Evolutionary conservation across 108 stramenopile genomes (phyloP), one percentile per base, ranked within the genome.

Genomic region (Cyclotella atomus): DNA sequence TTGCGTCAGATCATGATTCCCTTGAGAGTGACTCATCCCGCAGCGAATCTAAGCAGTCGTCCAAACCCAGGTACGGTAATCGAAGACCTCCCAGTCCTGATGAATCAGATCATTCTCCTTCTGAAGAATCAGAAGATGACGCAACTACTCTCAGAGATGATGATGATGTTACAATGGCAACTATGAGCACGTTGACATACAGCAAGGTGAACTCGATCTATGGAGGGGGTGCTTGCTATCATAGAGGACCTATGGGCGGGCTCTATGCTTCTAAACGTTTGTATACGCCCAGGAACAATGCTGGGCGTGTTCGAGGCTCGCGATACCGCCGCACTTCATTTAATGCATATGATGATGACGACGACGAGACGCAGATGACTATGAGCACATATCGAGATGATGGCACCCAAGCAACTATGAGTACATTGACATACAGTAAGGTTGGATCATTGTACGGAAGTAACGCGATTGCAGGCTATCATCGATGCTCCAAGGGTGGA

Each of bases 381-480:
- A 41, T 41, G 38, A 41, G 38, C 38, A 49, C 47, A 49, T 4
- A 17, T 17, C 9, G 47, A 49, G 47, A 30, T 32, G 56, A 57
- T 30, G 29, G 12, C 4, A 19, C 56, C 4, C 29, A 12, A 14
- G 12, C 29, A 12, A 57, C 29, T 0, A 57, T 57, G 56, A 32
- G 29, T 12, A 57, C 56, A 32, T 29, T 57, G 56, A 57, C 56
- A 14, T 57, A 32, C 29, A 32, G 29, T 32, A 32, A 57, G 4
- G 56, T 15, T 30, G 20, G 20, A 15, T 32, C 29, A 32, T 57
- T 57, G 29, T 57, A 57, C 32, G 52, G 52, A 9, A 32, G 29
- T 30, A 57, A 29, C 1, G 56, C 56, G 0, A 57, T 57, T 8
- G 10, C 56, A 32, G 56, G 56, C 10, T 57, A 57, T 57, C 56